Conservation (phyloP, 805 yeast genomes). For the Barnettozyma wickerhamii region DNA sequence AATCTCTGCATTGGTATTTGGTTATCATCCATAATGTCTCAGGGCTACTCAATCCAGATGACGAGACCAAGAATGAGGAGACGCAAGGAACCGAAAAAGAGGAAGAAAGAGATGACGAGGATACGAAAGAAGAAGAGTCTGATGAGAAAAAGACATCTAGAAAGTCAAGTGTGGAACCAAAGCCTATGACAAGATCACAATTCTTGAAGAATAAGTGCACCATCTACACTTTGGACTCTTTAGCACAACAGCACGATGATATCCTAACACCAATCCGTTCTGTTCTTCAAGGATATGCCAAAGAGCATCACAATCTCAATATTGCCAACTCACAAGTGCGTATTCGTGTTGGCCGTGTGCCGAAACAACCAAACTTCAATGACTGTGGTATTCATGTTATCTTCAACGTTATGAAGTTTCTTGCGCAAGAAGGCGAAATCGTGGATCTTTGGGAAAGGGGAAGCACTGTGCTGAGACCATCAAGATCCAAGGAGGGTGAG, state of each 20-base stretch:
- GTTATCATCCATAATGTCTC: constrained; percentile 61
- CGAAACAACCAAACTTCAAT: constrained; percentile 81
- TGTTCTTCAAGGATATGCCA: constrained; percentile 65
- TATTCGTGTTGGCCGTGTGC: constrained; percentile 53
- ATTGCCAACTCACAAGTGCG: constrained; percentile 45
- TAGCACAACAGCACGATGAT: constrained; percentile 53
- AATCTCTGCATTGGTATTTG: constrained; percentile 83
- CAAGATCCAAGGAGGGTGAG: too few species aligned
- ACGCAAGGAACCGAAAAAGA: neutral
- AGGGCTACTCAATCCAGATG: constrained; percentile 18
- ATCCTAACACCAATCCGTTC: constrained; percentile 49
- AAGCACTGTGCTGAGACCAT: too few species aligned
- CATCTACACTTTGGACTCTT: constrained; percentile 66
- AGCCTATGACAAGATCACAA: neutral
- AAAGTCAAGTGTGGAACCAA: neutral
- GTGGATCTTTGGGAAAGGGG: constrained; percentile 44
- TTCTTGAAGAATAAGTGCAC: constrained; percentile 4
- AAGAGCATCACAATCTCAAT: constrained; percentile 50
- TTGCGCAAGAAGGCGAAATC: constrained; percentile 45
- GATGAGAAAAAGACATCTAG: neutral
- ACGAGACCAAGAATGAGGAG: constrained; percentile 10
- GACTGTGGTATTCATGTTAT: constrained; percentile 95
- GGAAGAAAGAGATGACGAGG: neutral
- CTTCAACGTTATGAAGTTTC: constrained; percentile 59
- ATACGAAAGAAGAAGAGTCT: neutral